Conservation (phyloP, 257 asterid genomes). For the Sherardia arvensis region DNA sequence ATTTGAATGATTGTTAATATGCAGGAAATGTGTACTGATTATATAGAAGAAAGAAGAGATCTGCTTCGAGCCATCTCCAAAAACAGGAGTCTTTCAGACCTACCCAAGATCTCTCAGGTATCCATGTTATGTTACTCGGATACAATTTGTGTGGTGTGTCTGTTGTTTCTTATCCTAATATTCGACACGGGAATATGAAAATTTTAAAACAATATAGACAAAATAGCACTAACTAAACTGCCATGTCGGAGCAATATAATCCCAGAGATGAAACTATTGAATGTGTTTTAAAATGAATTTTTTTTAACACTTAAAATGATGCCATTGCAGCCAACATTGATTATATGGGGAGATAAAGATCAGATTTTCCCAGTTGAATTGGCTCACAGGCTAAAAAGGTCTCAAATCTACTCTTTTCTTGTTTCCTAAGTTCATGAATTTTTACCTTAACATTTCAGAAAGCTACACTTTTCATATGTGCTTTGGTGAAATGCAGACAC, state of each 20-base stretch:
- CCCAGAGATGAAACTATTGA: too few species aligned
- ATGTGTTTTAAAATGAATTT: not conserved
- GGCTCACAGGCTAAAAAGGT: slow-evolving; percentile 58
- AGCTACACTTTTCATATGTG: not conserved
- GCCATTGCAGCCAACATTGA: slow-evolving; percentile 45
- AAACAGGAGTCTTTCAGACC: slow-evolving; percentile 40
- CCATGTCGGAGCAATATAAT: too few species aligned
- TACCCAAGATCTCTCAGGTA: slow-evolving; percentile 65
- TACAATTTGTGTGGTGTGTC: too few species aligned
- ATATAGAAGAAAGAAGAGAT: slow-evolving; percentile 55
- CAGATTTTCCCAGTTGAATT: slow-evolving; percentile 53
- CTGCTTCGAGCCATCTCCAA: slow-evolving; percentile 38
- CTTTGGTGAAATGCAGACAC: slow-evolving; percentile 34
- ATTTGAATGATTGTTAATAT: not conserved
- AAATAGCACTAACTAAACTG: too few species aligned
- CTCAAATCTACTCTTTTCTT: not conserved
- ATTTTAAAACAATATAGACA: too few species aligned
- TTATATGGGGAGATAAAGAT: slow-evolving; percentile 71
- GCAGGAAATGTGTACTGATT: slow-evolving; percentile 51
- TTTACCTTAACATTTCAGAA: not conserved
- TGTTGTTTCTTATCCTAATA: too few species aligned
- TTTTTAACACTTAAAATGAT: too few species aligned
- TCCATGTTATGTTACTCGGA: too few species aligned
- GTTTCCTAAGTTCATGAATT: not conserved
- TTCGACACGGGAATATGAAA: too few species aligned